These are phyloP conservation scores for Ganoderma lucidum DNA, from an alignment of 1,284 basidiomycete genomes.

Conservation along the genomic window DNA sequence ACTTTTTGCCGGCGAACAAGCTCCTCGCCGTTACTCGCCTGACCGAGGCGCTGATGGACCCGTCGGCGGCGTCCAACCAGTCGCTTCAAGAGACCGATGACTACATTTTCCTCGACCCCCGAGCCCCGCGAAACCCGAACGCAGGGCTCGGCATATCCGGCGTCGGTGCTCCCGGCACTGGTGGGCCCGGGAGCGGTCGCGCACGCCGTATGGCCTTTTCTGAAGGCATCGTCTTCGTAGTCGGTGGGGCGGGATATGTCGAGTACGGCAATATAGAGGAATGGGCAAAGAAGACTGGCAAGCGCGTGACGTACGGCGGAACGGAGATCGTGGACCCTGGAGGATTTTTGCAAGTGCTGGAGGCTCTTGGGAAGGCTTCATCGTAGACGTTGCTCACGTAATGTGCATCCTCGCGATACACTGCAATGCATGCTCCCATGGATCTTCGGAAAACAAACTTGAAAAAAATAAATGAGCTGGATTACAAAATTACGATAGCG, in stretches of 20 bases:
- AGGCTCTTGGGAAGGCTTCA: constrained; percentile 61
- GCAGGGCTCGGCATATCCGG: constrained; percentile 59
- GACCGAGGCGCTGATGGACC: constrained; percentile 97
- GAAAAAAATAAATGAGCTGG: not conserved
- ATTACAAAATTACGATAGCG: not conserved
- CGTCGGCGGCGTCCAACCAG: constrained; percentile 89
- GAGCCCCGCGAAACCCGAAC: constrained; percentile 68
- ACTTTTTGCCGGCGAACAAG: constrained; percentile 96
- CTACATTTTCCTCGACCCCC: constrained; percentile 94
- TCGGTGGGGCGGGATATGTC: constrained; percentile 97
- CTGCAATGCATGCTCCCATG: constrained; percentile 4
- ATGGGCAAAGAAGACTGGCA: constrained; percentile 84
- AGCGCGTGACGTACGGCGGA: constrained; percentile 92
- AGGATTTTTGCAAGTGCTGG: constrained; percentile 80
- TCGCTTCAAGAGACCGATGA: constrained; percentile 97
- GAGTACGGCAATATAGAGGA: constrained; percentile 97
- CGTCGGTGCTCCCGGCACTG: constrained; percentile 50
- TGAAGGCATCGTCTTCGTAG: constrained; percentile 94
- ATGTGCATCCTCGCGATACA: not conserved
- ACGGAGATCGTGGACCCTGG: constrained; percentile 95
- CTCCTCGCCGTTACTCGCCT: constrained; percentile 92
- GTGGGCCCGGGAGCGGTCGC: constrained; percentile 53
- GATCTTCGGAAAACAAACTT: not conserved
- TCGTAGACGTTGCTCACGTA: constrained; percentile 23
- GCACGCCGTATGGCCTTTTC: constrained; percentile 82